Evolutionary conservation across 176 grass and related monocot species (phyloP).

Genomic region (Paspalum vaginatum): DNA sequence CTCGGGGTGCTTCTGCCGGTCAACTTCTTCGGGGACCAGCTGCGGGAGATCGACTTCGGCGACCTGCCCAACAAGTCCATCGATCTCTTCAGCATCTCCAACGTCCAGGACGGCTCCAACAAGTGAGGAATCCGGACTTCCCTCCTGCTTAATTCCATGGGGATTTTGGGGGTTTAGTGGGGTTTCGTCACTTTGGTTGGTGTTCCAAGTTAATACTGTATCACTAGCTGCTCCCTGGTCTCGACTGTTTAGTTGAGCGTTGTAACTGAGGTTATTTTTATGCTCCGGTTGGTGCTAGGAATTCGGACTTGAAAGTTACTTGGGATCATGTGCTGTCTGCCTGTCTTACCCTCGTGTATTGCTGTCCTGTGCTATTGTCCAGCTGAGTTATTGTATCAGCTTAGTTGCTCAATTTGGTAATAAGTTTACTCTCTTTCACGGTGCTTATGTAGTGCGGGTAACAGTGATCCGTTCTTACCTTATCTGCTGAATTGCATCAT

Average conservation of each 20-base stretch:
- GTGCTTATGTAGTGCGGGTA: neutral
- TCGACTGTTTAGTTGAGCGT: neutral
- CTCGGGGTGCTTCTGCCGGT: slow-evolving; percentile 79
- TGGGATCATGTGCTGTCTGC: neutral
- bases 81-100: slow-evolving; percentile 90
- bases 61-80: slow-evolving; percentile 87
- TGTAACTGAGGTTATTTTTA: neutral
- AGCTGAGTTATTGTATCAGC: neutral
- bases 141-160: neutral
- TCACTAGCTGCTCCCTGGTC: neutral
- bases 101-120: slow-evolving; percentile 80
- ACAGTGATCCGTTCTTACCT: neutral
- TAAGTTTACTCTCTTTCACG: neutral
- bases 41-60: slow-evolving; percentile 69
- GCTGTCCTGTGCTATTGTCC: neutral
- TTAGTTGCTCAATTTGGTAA: neutral
- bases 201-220: neutral
- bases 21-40: slow-evolving; percentile 80
- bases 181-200: neutral
- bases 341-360: neutral
- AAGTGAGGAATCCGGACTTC: slow-evolving; percentile 45
- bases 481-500: neutral
- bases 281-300: neutral
- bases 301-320: neutral
- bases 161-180: neutral